Conservation (phyloP, 768 basidiomycete species). For the Termitomyces sp. region DNA sequence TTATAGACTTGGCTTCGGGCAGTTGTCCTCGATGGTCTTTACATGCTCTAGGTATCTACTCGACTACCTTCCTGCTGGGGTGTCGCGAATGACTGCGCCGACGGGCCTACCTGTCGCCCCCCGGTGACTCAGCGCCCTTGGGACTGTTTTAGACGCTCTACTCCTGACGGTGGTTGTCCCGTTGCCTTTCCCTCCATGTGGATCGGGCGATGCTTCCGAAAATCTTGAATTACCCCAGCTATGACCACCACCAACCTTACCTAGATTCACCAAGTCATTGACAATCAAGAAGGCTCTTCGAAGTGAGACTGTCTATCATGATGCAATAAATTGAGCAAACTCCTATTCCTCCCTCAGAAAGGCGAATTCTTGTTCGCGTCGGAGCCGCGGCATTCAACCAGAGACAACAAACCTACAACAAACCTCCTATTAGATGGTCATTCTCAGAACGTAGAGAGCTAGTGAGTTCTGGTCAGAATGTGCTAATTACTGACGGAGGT, state of each 20-base stretch:
- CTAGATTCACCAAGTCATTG: constrained; percentile 41
- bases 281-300: constrained; percentile 38
- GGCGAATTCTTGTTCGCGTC: constrained; percentile 61
- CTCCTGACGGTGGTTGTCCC: no score
- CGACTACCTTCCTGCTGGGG: no score
- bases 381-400: constrained; percentile 74
- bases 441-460: constrained; percentile 38
- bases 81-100: no score
- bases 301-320: constrained; percentile 44
- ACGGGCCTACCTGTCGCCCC: no score
- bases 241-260: constrained; percentile 19
- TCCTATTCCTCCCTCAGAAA: constrained; percentile 42
- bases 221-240: neutral
- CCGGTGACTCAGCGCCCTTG: no score
- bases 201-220: neutral
- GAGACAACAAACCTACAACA: constrained; percentile 7
- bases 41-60: no score
- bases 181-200: no score
- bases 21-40: no score
- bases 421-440: neutral
- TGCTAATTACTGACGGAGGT: constrained; percentile 81
- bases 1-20: no score
- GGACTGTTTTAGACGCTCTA: no score
- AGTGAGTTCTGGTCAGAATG: constrained; percentile 59
- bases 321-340: constrained; percentile 47